Base-by-base conservation (phyloP, 345 rosid genomes). In the Ricinus communis region DNA sequence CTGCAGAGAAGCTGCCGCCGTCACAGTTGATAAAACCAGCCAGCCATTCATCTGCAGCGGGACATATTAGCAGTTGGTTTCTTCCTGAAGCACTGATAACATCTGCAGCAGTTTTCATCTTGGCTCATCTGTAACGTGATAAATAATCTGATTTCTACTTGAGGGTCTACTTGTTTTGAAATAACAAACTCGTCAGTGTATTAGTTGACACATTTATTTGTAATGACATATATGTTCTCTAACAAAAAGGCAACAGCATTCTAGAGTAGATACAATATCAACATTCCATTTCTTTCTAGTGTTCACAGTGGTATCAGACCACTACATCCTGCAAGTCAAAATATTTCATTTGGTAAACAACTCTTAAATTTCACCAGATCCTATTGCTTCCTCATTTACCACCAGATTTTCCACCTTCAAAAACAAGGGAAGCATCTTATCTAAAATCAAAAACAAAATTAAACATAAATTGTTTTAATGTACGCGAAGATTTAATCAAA, bases 51-150 rank as follows among this genome's bases (percentile, higher is more conserved):
- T 77, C 62, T 41, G 66, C 78, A 69, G 22, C 52, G 27, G 65
- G 22, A 45, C 66, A 2, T 56, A 47, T 69, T 63, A 36, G 53
- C 62, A n/a, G 60, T 69, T 58, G 80, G 77, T 63, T 73, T 74
- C 67, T 28, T 14, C 50, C 57, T 28, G 85, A 28, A 68, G 49
- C 65, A 21, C 31, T 71, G 50, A 43, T 43, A 43, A 9, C 1
- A 43, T 43, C 47, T 4, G 47, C 47, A 43, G 24, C 65, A 55
- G 55, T 61, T 61, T 38, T 62, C 52, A 52, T 33, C 12, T 51
- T 62, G 64, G 14, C 43, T 56, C 61, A 11, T 18, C 5, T 65
- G 36, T 63, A 65, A 46, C 14, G 25, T 25, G 1, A 10, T 27
- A 30, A 5, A 8, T 7, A 10, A 8, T 43, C 12, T 45, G 54